Evolutionary conservation across 2,329 filamentous ascomycete genomes (phyloP).

Genomic region (Colletotrichum magnum): DNA sequence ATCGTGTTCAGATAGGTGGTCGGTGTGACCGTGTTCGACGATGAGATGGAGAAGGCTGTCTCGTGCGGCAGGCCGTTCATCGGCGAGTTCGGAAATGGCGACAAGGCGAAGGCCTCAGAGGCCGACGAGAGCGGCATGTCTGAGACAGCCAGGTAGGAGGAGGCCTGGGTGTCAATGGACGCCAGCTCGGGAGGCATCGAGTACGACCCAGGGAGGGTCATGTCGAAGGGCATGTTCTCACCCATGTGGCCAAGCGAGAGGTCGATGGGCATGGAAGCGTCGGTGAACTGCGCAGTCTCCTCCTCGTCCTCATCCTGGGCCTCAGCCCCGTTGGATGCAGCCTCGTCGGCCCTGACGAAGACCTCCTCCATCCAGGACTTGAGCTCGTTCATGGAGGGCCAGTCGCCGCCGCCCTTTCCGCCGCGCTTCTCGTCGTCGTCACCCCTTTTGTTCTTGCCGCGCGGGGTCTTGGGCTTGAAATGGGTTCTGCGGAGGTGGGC

Average conservation of each 20-base stretch:
- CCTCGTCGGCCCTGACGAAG: slow-evolving; percentile 56
- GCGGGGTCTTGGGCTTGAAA: slow-evolving; percentile 77
- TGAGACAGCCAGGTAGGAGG: slow-evolving; percentile 29
- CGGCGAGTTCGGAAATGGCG: slow-evolving; percentile 36
- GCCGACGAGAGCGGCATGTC: slow-evolving; percentile 38
- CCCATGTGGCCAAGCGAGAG: slow-evolving; percentile 39
- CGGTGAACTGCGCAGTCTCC: slow-evolving; percentile 19
- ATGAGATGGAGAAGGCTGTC: slow-evolving; percentile 39
- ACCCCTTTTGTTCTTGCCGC: slow-evolving; percentile 57
- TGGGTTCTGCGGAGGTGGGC: slow-evolving; percentile 91
- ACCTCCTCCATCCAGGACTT: slow-evolving; percentile 73
- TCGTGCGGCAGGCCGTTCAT: slow-evolving; percentile 38
- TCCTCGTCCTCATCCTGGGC: slow-evolving; percentile 46
- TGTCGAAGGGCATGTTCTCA: slow-evolving; percentile 36
- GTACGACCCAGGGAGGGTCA: slow-evolving; percentile 27
- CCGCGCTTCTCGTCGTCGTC: slow-evolving; percentile 65
- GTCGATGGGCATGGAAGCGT: slow-evolving; percentile 26
- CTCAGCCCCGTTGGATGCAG: slow-evolving; percentile 44
- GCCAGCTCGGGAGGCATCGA: slow-evolving; percentile 33
- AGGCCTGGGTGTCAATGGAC: slow-evolving; percentile 34
- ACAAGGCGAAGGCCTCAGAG: slow-evolving; percentile 35
- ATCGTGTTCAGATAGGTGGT: slow-evolving; percentile 34
- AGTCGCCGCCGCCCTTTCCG: slow-evolving; percentile 67
- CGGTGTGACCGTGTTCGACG: slow-evolving; percentile 39
- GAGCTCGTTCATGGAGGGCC: slow-evolving; percentile 69